phyloP scores from a whole-genome alignment of 768 basidiomycete genomes.

The Suillus tomentosus region DNA sequence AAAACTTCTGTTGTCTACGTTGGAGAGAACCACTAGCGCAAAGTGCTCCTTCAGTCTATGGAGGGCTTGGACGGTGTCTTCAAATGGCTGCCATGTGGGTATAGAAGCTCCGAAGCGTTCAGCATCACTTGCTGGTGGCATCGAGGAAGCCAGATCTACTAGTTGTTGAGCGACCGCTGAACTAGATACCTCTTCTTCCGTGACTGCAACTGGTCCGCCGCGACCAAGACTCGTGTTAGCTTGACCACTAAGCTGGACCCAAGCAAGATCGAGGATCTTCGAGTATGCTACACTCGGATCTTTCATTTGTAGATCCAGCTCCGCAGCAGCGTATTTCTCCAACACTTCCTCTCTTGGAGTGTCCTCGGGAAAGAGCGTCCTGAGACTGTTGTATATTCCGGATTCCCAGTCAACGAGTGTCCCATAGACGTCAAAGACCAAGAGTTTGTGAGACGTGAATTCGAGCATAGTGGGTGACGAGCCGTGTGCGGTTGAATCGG shows the following conservation, averaged over 20 bases:
- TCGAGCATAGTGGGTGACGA: constrained; percentile 9
- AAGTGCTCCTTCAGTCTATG: constrained; percentile 59
- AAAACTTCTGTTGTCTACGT: constrained; percentile 70
- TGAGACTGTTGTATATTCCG: constrained; percentile 56
- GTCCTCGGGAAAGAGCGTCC: constrained; percentile 22
- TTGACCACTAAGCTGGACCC: constrained; percentile 29
- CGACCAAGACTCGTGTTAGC: constrained; percentile 31
- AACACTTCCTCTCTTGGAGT: constrained; percentile 43
- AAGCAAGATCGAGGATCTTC: constrained; percentile 53
- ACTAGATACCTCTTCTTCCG: constrained; percentile 19
- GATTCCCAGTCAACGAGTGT: constrained; percentile 80
- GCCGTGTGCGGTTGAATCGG: neutral
- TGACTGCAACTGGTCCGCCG: constrained; percentile 40
- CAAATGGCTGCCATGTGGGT: constrained; percentile 63
- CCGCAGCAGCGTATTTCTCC: constrained; percentile 50
- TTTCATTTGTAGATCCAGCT: constrained; percentile 57
- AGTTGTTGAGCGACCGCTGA: constrained; percentile 1
- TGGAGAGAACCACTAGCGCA: constrained; percentile 74
- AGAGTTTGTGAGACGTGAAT: constrained; percentile 34
- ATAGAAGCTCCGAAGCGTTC: constrained; percentile 62
- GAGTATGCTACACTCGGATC: constrained; percentile 62
- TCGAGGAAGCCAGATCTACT: neutral
- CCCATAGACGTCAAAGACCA: constrained; percentile 79
- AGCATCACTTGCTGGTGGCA: constrained; percentile 30
- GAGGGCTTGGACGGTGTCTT: constrained; percentile 65